Conservation (phyloP, 352 stramenopile genomes). For the Phytophthora agathidicida region DNA sequence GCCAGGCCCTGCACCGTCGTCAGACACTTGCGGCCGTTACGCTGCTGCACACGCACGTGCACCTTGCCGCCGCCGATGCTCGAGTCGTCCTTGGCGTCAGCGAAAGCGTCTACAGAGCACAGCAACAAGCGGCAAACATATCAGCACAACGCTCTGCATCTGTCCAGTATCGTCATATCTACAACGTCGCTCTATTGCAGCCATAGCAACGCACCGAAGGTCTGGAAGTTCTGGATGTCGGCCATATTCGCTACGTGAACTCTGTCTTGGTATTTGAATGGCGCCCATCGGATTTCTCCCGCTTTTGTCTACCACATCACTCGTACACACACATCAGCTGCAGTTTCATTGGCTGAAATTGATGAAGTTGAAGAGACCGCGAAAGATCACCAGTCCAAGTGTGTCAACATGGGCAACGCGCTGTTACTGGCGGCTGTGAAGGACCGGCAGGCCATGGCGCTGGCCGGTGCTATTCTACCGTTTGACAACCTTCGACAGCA, state of each 20-base stretch:
- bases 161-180: not conserved
- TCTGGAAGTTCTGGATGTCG: conserved; percentile 91
- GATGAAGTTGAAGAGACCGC: conserved; percentile 10
- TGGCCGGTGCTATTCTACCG: conserved; percentile 66
- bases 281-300: conserved; percentile 24
- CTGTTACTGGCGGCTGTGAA: conserved; percentile 55
- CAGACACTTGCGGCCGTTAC: conserved; percentile 99
- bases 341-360: conserved; percentile 36
- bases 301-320: conserved; percentile 5
- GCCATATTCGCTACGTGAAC: conserved; percentile 52
- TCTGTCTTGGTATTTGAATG: conserved; percentile 44
- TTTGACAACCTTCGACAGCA: conserved; percentile 76
- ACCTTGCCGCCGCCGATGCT: conserved; percentile 90
- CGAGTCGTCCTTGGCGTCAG: conserved; percentile 89
- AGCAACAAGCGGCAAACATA: conserved; percentile 8
- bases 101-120: conserved; percentile 76
- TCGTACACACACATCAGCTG: not conserved
- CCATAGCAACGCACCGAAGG: conserved; percentile 71
- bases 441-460: conserved; percentile 44
- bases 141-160: conserved; percentile 13
- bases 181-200: not conserved
- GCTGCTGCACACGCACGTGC: conserved; percentile 99
- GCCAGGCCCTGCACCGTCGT: conserved; percentile 98
- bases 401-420: conserved; percentile 62
- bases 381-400: conserved; percentile 27